A percentile compares a stretch with the other conserved stretches of the same genome.
These are phyloP conservation scores for Thuidium tamariscinum DNA, from an alignment of 225 moss, liverwort and hornwort genomes.

Conservation along the genomic window DNA sequence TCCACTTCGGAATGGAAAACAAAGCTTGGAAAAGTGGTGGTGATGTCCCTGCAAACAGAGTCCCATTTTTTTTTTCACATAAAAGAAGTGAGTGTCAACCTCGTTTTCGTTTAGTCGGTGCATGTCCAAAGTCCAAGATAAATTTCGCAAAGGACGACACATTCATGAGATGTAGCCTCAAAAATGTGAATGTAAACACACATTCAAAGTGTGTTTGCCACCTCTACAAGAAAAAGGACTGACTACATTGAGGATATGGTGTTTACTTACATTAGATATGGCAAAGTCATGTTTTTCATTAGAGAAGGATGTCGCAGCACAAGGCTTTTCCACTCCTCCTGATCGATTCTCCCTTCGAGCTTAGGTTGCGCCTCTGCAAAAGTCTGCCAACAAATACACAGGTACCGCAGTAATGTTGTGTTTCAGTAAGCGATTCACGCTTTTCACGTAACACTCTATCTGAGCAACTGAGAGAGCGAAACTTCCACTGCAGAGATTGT, in stretches of 20 bases:
- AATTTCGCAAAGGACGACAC: not conserved
- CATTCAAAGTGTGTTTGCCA: no score
- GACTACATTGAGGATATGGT: not conserved
- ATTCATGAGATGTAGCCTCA: not conserved
- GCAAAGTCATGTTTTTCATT: constrained; percentile 95
- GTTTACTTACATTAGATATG: constrained; percentile 52
- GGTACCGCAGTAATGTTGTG: no score
- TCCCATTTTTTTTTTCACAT: not conserved
- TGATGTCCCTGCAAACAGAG: constrained; percentile 58
- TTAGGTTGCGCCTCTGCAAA: constrained; percentile 69
- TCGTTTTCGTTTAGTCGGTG: not conserved
- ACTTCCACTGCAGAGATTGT: not conserved
- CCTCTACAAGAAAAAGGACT: not conserved
- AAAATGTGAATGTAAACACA: no score
- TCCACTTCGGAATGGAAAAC: constrained; percentile 84
- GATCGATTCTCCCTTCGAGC: constrained; percentile 61
- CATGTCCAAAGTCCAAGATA: not conserved
- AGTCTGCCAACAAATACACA: constrained; percentile 25
- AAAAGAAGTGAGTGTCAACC: not conserved
- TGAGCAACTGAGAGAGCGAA: not conserved
- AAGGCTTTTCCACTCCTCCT: constrained; percentile 69
- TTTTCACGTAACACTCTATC: not conserved
- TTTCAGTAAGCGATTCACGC: not conserved
- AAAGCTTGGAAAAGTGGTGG: constrained; percentile 92
- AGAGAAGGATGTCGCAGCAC: constrained; percentile 56